These are phyloP conservation scores for Ophiostoma angusticollis DNA, from an alignment of 2,329 filamentous ascomycete species.

Conservation along the genomic window DNA sequence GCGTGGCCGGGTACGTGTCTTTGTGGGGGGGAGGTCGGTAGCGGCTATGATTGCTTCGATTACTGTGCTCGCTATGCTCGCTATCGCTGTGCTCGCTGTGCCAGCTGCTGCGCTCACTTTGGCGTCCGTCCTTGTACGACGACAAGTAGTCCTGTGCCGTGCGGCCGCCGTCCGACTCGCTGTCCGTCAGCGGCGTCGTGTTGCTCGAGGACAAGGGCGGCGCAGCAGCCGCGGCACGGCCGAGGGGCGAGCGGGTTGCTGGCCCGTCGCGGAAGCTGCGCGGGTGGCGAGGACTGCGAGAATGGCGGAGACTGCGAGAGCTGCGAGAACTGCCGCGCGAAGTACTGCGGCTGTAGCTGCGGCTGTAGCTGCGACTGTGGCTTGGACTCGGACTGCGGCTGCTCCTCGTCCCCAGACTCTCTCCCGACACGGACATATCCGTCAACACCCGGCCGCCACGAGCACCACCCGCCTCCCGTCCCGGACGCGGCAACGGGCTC, in stretches of 20 bases:
- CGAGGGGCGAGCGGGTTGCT: neutral
- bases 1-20: too few species aligned
- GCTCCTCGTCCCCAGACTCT: too few species aligned
- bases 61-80: too few species aligned
- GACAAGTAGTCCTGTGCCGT: neutral
- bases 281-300: too few species aligned
- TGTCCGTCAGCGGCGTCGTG: constrained; percentile 4
- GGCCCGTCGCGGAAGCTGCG: neutral
- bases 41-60: too few species aligned
- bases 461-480: too few species aligned
- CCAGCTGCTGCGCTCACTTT: neutral
- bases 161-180: neutral
- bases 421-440: too few species aligned
- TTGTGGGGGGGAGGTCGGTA: too few species aligned
- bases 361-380: neutral
- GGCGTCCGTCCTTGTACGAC: constrained; percentile 2
- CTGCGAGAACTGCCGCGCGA: too few species aligned
- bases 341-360: constrained; percentile 1
- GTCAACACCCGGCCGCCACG: too few species aligned
- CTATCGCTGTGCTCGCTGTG: neutral
- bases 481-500: neutral
- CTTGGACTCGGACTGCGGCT: too few species aligned
- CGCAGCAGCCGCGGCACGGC: neutral
- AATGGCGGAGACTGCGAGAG: too few species aligned
- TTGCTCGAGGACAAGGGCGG: constrained; percentile 4